Conservation (phyloP, 192 early-diverging fungal genomes). For the Linnemannia hyalina region DNA sequence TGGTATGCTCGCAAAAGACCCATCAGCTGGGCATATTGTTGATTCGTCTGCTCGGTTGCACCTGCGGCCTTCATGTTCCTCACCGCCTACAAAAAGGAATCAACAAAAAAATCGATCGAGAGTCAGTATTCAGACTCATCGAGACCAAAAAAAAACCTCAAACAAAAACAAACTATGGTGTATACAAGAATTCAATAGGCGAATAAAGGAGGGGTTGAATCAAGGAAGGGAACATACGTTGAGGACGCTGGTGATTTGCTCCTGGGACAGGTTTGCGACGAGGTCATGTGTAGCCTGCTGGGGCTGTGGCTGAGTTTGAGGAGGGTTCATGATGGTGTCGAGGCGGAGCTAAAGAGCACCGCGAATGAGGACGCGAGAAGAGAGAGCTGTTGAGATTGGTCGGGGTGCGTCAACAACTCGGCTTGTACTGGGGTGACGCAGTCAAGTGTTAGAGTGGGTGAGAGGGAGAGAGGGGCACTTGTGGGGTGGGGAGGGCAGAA, state of each 20-base stretch:
- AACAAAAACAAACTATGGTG: neutral
- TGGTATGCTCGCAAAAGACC: slow-evolving; percentile 65
- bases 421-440: neutral
- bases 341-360: neutral
- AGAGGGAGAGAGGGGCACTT: neutral
- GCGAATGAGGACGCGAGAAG: neutral
- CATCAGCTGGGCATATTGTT: slow-evolving; percentile 80
- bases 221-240: slow-evolving; percentile 22
- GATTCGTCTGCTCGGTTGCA: slow-evolving; percentile 82
- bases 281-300: slow-evolving; percentile 36
- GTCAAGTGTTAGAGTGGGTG: neutral
- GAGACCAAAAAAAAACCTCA: neutral
- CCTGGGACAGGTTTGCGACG: slow-evolving; percentile 52
- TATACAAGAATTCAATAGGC: neutral
- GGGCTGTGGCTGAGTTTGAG: slow-evolving; percentile 27
- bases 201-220: neutral
- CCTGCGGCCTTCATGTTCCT: slow-evolving; percentile 70
- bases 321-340: slow-evolving; percentile 37
- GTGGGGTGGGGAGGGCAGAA: neutral
- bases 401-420: neutral
- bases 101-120: neutral
- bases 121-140: neutral
- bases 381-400: neutral
- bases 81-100: slow-evolving; percentile 23
- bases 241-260: slow-evolving; percentile 45